A percentile compares a stretch with the other conserved stretches of the same genome.
Conservation (phyloP, 2,329 filamentous ascomycete genomes). For the Xylariaceae sp. region DNA sequence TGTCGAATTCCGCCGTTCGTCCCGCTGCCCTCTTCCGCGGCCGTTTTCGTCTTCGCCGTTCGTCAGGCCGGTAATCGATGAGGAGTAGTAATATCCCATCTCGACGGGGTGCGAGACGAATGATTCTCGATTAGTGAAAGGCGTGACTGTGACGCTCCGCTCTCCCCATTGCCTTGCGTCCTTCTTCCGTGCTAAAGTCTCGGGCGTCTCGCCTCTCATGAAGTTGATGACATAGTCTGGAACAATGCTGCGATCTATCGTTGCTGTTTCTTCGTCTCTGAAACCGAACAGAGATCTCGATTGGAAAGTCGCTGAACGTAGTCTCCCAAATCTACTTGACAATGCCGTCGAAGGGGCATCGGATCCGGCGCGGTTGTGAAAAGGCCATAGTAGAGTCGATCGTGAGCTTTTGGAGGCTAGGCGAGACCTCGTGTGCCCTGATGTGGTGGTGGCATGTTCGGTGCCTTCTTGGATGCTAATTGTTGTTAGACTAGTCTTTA, state of each 20-base stretch:
- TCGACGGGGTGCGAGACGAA: conserved; percentile 34
- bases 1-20: conserved; percentile 28
- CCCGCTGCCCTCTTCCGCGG: conserved; percentile 27
- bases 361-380: conserved; percentile 27
- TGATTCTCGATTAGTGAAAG: conserved; percentile 22
- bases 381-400: conserved; percentile 29
- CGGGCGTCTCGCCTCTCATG: conserved; percentile 52
- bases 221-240: conserved; percentile 55
- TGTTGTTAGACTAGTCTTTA: conserved; percentile 17
- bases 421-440: conserved; percentile 21
- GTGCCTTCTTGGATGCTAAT: conserved; percentile 25
- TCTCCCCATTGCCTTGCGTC: conserved; percentile 33
- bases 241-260: conserved; percentile 42
- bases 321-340: conserved; percentile 23
- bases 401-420: conserved; percentile 24
- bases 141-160: conserved; percentile 31
- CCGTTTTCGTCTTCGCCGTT: conserved; percentile 18
- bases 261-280: conserved; percentile 26
- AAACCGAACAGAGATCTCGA: conserved; percentile 26
- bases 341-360: conserved; percentile 24
- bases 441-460: conserved; percentile 25
- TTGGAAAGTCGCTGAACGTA: conserved; percentile 25
- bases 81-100: conserved; percentile 32
- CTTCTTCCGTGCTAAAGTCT: conserved; percentile 45
- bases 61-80: conserved; percentile 19